A percentile compares a stretch with the other conserved stretches of the same genome.
Evolutionary conservation across 2,329 filamentous ascomycete genomes (phyloP).

Genomic region (Talaromyces funiculosus): DNA sequence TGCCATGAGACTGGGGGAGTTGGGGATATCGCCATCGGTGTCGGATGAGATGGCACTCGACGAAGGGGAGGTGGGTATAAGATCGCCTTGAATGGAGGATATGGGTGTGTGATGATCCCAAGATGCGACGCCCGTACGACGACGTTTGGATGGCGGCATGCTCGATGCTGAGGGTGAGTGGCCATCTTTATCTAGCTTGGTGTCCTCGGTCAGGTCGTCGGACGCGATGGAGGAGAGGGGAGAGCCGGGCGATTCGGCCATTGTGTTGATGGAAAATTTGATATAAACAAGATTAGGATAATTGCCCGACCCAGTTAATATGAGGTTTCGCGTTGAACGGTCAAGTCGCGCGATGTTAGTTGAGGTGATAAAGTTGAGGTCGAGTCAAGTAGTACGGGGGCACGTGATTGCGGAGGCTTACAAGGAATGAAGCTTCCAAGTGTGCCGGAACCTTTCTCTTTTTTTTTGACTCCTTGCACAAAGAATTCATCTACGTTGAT

Average conservation of each 20-base stretch:
- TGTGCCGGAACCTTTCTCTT: background rate
- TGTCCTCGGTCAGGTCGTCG: conserved; percentile 57
- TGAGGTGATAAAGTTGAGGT: background rate
- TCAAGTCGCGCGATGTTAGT: background rate
- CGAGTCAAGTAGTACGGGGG: conserved; percentile 4
- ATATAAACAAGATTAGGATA: too few relatives aligned
- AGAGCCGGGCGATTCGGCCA: conserved; percentile 55
- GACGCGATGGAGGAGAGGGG: conserved; percentile 61
- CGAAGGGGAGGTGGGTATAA: conserved; percentile 40
- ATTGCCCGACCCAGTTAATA: background rate
- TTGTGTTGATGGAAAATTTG: conserved; percentile 19
- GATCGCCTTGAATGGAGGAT: conserved; percentile 37
- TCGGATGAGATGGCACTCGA: conserved; percentile 78
- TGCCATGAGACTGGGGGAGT: conserved; percentile 54
- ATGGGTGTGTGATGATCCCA: conserved; percentile 49
- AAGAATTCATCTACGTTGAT: background rate
- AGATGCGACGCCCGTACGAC: conserved; percentile 39
- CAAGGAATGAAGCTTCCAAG: conserved; percentile 10
- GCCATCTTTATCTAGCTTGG: conserved; percentile 48
- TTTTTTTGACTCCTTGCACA: background rate
- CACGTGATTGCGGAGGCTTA: conserved; percentile 9
- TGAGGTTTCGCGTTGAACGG: background rate
- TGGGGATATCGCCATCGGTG: conserved; percentile 77
- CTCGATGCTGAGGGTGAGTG: conserved; percentile 37
- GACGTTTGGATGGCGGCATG: conserved; percentile 46